Evolutionary conservation across 2,329 filamentous ascomycete species (phyloP), one percentile per base, ranked within the genome.

Genomic region (Neonectria magnoliae): DNA sequence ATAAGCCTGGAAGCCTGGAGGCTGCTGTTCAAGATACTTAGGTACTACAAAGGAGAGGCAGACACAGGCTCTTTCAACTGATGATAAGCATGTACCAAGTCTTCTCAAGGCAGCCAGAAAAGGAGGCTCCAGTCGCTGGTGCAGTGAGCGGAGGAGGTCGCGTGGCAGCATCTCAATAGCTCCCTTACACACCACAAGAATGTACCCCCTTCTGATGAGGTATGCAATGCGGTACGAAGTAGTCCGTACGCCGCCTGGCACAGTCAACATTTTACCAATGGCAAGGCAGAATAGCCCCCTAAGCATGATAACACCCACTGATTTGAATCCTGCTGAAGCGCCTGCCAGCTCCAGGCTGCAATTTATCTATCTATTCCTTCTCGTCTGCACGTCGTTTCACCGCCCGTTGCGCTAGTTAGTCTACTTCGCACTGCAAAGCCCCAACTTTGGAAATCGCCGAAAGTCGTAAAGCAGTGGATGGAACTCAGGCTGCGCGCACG

Each of bases 91-190:
- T 10, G 38, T 14, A 14, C 16, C 27, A 11, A 22, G 8, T 20
- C 47, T 20, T 18, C 45, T 13, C 20, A 36, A 16, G 14, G 45
- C 45, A 36, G 27, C 13, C 38, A 42, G 42, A 55, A 42, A 51
- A 41, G 48, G 57, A 48, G 53, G 44, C 25, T 48, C 10, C 31
- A 14, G 14, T 16, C n/a, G n/a, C n/a, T 18, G 25, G 25, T 11
- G 29, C 27, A 38, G 6, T 29, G 27, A 29, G 9, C 7, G n/a
- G n/a, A n/a, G 6, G 33, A 61, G 20, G 51, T 61, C 33, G 44
- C 42, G 51, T 42, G 58, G 58, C 50, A 31, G 22, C 60, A 41
- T 29, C 18, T 53, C 42, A 44, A 44, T 56, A 54, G 33, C 52
- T 27, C 25, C 29, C 48, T 51, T 51, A 48, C 22, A 48, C 45